These are phyloP conservation scores for Saccharomyces hybrid DNA, from an alignment of 1,139 yeast species.

Conservation along the genomic window DNA sequence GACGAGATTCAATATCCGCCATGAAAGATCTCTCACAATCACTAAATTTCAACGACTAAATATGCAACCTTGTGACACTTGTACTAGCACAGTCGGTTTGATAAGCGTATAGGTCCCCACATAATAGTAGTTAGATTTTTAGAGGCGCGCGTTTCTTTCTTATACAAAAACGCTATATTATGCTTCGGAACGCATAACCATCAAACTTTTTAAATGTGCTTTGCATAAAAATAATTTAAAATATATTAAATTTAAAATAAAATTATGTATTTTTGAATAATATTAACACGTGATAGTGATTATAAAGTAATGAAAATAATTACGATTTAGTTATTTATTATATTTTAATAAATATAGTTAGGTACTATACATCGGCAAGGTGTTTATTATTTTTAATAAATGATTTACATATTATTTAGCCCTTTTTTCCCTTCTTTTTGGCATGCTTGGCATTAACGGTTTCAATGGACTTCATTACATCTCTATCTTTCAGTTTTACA, in stretches of 20 bases:
- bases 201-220: not conserved
- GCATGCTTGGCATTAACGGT: slow-evolving; percentile 58
- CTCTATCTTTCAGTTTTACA: slow-evolving; percentile 51
- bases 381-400: too few species aligned
- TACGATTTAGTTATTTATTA: not conserved
- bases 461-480: slow-evolving; percentile 54
- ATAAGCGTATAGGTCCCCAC: not conserved
- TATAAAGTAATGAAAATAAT: not conserved
- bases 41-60: not conserved
- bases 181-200: not conserved
- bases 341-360: too few species aligned
- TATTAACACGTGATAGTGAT: not conserved
- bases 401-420: slow-evolving; percentile 1
- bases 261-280: too few species aligned
- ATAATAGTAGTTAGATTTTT: not conserved
- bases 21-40: not conserved
- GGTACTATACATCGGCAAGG: too few species aligned
- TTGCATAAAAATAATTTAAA: not conserved
- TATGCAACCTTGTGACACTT: not conserved
- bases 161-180: too few species aligned
- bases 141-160: not conserved
- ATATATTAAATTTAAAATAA: too few species aligned
- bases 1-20: not conserved
- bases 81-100: not conserved
- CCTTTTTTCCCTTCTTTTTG: slow-evolving; percentile 35